These are phyloP conservation scores for Sporothrix pallida DNA, from an alignment of 2,329 filamentous ascomycete genomes.

Conservation along the genomic window DNA sequence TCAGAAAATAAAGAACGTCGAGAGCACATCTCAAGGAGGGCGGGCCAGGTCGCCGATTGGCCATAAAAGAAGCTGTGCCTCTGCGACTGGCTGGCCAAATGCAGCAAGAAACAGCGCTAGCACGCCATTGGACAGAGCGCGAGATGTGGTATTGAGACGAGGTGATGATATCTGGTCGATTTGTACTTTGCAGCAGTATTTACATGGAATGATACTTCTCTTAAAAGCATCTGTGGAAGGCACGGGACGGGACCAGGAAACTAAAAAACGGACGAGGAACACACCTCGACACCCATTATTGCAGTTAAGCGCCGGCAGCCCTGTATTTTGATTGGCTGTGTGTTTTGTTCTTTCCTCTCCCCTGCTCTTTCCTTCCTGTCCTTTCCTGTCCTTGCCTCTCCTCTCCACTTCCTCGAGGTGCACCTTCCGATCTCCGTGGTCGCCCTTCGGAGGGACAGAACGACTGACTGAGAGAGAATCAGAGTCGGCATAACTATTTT, in stretches of 20 bases:
- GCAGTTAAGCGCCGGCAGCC: constrained; percentile 34
- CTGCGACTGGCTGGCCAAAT: constrained; percentile 37
- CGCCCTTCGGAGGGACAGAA: neutral
- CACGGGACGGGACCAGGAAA: too few species aligned
- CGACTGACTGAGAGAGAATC: too few species aligned
- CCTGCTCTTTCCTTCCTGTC: neutral
- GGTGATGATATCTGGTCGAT: neutral
- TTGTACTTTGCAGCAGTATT: neutral
- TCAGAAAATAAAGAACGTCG: neutral
- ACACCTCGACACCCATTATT: constrained; percentile 22
- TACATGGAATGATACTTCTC: neutral
- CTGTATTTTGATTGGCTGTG: constrained; percentile 32
- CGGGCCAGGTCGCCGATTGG: constrained; percentile 41
- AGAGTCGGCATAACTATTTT: neutral
- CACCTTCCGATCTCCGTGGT: constrained; percentile 14
- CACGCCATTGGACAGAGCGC: constrained; percentile 41
- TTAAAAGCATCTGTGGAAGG: too few species aligned
- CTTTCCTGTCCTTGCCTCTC: neutral
- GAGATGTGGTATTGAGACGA: neutral
- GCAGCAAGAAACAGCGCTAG: constrained; percentile 35
- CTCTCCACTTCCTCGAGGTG: neutral
- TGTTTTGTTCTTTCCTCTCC: neutral
- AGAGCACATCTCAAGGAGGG: neutral
- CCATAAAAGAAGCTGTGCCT: constrained; percentile 42
- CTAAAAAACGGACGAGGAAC: neutral